Evolutionary conservation across 768 basidiomycete genomes (phyloP), one percentile per base, ranked within the genome.

Genomic region (Tricholoma matsutake): DNA sequence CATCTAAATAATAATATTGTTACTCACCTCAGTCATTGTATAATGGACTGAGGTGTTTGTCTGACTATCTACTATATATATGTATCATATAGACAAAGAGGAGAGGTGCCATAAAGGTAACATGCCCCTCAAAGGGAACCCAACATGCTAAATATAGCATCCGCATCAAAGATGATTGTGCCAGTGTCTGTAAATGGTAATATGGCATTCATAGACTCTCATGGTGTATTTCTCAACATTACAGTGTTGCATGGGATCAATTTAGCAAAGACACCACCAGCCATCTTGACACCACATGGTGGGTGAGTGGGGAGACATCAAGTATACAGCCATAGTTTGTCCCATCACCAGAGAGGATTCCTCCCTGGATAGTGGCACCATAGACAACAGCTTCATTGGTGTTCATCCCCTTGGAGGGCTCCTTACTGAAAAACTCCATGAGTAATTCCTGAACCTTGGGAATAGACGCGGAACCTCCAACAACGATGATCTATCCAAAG

Each of bases 261-360:
- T 78, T 96, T 97, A 66, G 95, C 97, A 83, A 98, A 93, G 68
- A 98, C 95, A 74, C 95, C 94, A 70, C 96, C 95, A 39, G 96
- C 96, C 68, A 95, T 98, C 84, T 98, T 96, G 68, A 98, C 98
- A 85, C 96, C 96, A 73, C n/a, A n/a, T n/a, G n/a, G n/a, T 97
- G 93, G 31, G 96, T 96, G 41, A 98, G 85, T 25, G 96, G 95
- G 80, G 88, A 91, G 72, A 98, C 94, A 75, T 98, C 92, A 59
- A 98, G 89, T 63, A 98, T 89, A 63, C 98, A 83, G 66, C 94
- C 96, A 63, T 86, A 86, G 58, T 92, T 92, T 63, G 89, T 91
- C 72, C 92, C 89, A 70, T 94, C 94, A 63, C 96, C 96, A 53
- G 95, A 91, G 65, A 99, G 91, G 69, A 99, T 96, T 79, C 94